A percentile compares a stretch with the other conserved stretches of the same genome.
Conservation (phyloP, 2,329 filamentous ascomycete genomes). For the Thelonectria olida region DNA sequence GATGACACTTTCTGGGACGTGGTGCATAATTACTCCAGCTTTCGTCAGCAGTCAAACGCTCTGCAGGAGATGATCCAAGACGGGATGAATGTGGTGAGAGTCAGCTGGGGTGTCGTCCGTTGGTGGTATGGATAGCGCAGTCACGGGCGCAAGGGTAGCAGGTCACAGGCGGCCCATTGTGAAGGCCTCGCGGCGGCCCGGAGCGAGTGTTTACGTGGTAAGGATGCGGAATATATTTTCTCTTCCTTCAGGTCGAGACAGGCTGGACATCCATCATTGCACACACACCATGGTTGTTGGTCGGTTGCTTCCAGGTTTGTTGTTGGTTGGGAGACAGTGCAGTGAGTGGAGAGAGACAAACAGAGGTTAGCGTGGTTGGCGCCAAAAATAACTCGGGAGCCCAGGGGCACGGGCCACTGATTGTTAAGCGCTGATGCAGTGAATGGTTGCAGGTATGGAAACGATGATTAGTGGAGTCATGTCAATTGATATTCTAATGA, state of each 20-base stretch:
- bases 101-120: conserved; percentile 9
- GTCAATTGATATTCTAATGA: too few species aligned
- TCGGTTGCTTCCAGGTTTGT: background rate
- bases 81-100: conserved; percentile 8
- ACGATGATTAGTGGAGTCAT: conserved; percentile 4
- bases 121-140: conserved; percentile 7
- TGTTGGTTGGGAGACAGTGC: background rate
- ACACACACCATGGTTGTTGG: too few species aligned
- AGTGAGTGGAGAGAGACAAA: background rate
- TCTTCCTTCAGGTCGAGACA: too few species aligned
- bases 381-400: conserved; percentile 24
- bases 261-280: too few species aligned
- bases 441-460: background rate
- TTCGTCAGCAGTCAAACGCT: background rate
- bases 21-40: background rate
- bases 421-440: conserved; percentile 23
- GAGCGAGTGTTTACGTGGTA: background rate
- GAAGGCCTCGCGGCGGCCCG: background rate
- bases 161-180: background rate
- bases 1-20: background rate
- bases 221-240: background rate
- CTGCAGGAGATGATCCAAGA: background rate
- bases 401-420: background rate
- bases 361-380: conserved; percentile 4
- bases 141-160: background rate